Evolutionary conservation across 2,329 filamentous ascomycete genomes (phyloP), one percentile per base, ranked within the genome.

Genomic region (Leptodontidium sp.): DNA sequence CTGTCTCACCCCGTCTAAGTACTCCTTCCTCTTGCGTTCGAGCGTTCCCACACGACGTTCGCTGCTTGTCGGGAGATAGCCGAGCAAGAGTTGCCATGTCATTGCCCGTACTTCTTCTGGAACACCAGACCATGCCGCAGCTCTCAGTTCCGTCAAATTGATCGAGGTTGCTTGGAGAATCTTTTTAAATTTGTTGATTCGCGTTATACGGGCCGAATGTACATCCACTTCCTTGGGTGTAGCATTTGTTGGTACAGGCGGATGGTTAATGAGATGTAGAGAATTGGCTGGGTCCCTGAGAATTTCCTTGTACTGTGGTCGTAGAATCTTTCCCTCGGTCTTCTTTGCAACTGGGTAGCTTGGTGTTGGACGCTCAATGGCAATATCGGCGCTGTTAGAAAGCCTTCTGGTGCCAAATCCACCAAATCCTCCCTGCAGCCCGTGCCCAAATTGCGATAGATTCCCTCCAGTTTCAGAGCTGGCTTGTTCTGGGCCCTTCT

Each of bases 171-270:
- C 89, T 81, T 99, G 96, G 7, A 99, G 85, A 64, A 99, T 93
- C 75, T 91, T 92, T 81, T 99, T 99, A 83, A 99, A 99, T 79
- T 98, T 98, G 82, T 99, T 98, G 79, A 99, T 99, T 71, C 96
- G 90, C 7, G 93, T 92, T 75, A 97, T 96, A 69, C 93, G 90
- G 55, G 94, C 92, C 67, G 92, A 94, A 78, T 97, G 90, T 14
- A 90, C 91, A 77, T 98, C 95, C 21, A 91, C 84, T 78, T 98
- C 93, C 79, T 97, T 98, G 1, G 90, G 86, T 0, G 90, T 87
- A 2, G 94, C 93, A 77, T 91, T 91, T 32, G 86, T 82, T 12
- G 93, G 89, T 57, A 92, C 84, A 0, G 92, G 83, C 6, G 94
- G 90, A 80, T 99, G 94, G 75, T 92, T 92, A 75, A 99, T 98